Conservation (phyloP, 345 rosid genomes). For the Heritiera littoralis region DNA sequence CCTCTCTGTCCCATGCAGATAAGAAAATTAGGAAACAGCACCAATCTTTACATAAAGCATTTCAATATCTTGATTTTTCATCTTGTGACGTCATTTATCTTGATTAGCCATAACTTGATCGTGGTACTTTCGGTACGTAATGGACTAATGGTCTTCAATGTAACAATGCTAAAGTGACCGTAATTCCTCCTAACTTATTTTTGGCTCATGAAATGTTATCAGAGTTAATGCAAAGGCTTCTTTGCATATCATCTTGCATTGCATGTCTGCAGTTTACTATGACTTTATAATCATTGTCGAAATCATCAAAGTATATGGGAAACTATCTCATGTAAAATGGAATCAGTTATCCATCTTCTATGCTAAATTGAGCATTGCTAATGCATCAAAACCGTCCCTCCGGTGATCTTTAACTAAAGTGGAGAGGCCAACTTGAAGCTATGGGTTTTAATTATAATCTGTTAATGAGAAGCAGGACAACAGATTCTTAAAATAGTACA, state of each 20-base stretch:
- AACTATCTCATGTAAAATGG: neutral
- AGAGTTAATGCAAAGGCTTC: no score
- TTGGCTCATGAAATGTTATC: no score
- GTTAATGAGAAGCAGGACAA: neutral
- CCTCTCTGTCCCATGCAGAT: constrained; percentile 24
- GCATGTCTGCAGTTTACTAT: no score
- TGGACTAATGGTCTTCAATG: no score
- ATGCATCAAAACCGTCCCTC: neutral
- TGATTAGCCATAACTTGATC: neutral
- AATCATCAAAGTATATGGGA: neutral
- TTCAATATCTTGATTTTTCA: neutral
- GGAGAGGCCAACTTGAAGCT: constrained; percentile 5
- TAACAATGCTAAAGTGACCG: no score
- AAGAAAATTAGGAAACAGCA: constrained; percentile 45
- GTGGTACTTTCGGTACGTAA: no score
- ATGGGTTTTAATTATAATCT: neutral
- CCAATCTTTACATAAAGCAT: constrained; percentile 13
- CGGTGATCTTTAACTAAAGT: constrained; percentile 1
- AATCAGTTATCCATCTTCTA: neutral
- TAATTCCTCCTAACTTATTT: no score
- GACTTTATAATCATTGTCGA: no score
- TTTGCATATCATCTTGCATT: no score
- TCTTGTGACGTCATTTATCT: neutral
- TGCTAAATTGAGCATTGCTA: neutral
- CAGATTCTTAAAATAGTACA: neutral